phyloP scores from a whole-genome alignment of 495 filamentous ascomycete species.

The Podospora tetraspora region DNA sequence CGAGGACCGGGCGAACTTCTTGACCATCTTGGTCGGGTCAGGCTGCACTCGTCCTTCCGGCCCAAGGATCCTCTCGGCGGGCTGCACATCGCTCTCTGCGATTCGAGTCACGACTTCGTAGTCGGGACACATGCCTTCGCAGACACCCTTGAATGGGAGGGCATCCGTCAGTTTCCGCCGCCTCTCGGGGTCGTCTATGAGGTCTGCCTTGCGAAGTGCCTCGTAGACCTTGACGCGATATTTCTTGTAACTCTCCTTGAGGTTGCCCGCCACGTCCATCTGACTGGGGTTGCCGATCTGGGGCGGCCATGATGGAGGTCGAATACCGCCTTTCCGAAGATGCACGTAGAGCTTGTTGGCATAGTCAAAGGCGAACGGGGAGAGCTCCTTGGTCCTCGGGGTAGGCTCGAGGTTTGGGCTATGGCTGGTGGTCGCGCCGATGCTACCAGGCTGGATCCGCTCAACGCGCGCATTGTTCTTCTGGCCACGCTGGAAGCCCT shows the following conservation, averaged over 20 bases:
- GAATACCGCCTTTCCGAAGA: constrained; percentile 39
- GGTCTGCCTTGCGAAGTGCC: constrained; percentile 63
- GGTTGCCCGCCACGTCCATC: constrained; percentile 37
- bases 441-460: constrained; percentile 6
- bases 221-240: constrained; percentile 64
- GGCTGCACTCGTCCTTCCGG: constrained; percentile 35
- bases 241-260: constrained; percentile 50
- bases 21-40: constrained; percentile 52
- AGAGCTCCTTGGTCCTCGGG: constrained; percentile 27
- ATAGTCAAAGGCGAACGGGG: constrained; percentile 32
- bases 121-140: constrained; percentile 89
- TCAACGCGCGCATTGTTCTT: constrained; percentile 12
- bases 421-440: neutral
- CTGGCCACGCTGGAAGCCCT: constrained; percentile 13
- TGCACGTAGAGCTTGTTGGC: constrained; percentile 39
- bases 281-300: constrained; percentile 38
- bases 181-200: constrained; percentile 86
- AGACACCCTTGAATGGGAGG: constrained; percentile 82
- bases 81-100: constrained; percentile 53
- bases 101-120: constrained; percentile 80
- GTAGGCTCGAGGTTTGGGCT: constrained; percentile 15
- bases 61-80: constrained; percentile 42
- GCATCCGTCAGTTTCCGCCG: constrained; percentile 74
- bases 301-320: constrained; percentile 41
- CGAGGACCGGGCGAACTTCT: constrained; percentile 82